Conservation (phyloP, 2,329 filamentous ascomycete species). For the Leptographium wingfieldii region DNA sequence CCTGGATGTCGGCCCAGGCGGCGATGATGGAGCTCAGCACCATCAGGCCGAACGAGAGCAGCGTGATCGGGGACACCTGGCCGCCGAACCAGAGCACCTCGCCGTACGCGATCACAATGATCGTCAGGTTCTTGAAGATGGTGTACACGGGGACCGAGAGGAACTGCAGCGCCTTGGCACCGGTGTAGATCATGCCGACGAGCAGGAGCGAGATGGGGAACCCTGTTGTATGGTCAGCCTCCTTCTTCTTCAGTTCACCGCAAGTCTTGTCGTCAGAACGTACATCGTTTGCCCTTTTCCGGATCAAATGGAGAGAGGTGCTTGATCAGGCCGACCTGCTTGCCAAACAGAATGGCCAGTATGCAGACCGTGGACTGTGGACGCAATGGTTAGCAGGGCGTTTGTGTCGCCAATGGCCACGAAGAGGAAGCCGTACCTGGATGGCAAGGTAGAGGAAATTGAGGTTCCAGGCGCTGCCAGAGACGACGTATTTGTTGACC, state of each 20-base stretch:
- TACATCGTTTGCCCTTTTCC: conserved; percentile 89
- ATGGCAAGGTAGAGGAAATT: conserved; percentile 91
- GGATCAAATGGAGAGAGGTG: conserved; percentile 71
- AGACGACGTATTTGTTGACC: conserved; percentile 98
- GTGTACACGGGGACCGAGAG: conserved; percentile 98
- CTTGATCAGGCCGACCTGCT: conserved; percentile 68
- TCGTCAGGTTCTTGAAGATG: conserved; percentile 99
- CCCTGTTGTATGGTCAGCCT: conserved; percentile 40
- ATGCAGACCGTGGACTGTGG: conserved; percentile 82
- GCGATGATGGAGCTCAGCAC: conserved; percentile 88
- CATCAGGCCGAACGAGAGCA: conserved; percentile 94
- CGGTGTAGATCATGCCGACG: conserved; percentile 98
- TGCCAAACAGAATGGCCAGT: conserved; percentile 68
- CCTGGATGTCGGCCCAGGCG: conserved; percentile 93
- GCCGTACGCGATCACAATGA: conserved; percentile 95
- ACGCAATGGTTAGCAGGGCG: background rate
- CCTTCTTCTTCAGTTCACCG: background rate
- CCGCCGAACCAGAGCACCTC: conserved; percentile 98
- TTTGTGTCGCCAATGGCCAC: background rate
- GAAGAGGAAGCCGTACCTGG: conserved; percentile 52
- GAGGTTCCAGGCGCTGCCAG: conserved; percentile 81
- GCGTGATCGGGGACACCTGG: conserved; percentile 71
- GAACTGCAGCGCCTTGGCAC: conserved; percentile 89
- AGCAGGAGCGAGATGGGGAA: conserved; percentile 92
- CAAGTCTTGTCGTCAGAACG: conserved; percentile 19